Evolutionary conservation across 805 yeast genomes (phyloP), one percentile per base, ranked within the genome.

Genomic region (Candida nitratophila): DNA sequence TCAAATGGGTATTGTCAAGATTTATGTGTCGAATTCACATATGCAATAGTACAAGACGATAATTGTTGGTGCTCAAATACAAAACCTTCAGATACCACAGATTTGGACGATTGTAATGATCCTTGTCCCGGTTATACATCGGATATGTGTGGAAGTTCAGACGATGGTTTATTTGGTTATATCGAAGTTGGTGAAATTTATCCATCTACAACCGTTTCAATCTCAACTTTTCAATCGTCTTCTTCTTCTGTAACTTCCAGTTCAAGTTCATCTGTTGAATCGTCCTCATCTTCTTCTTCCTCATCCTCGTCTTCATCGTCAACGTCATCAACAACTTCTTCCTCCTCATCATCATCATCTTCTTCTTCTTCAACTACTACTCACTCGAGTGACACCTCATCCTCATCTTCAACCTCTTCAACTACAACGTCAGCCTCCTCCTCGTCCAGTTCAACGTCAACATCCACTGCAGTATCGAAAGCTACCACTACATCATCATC

Each of bases 21-120:
- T 39, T 48, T 55, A 29, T 76, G 82, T 50, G 15, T 35, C 3
- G 24, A 37, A 12, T 63, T 57, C 46, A 56, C 66, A 5, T 72
- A 68, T 41, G 81, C 73, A 15, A 66, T 76, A 11, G 61, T 75
- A n/a, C 76, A 69, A 51, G 61, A 60, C 6, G 40, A 56, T 12
- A 27, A 56, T 37, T 76, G 82, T 49, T 75, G 76, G 74, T 86
- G 95, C 60, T 91, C 91, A 22, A 65, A 72, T 53, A 48, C 64
- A 1, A 46, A 62, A 1, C 70, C 78, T 4, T 42, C 58, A n/a
- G 42, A 37, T 20, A 49, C 58, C 8, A 46, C 51, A 2, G 30
- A 63, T n/a, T 56, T 61, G 2, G 47, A 54, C 34, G 49, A 59
- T 22, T 83, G 89, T 62, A 48, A 58, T 42, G 46, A 53, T 1